A percentile compares a stretch with the other conserved stretches of the same genome.
These are phyloP conservation scores for Vitrella brassicaformis DNA, from an alignment of 73 alveolate species.

Conservation along the genomic window DNA sequence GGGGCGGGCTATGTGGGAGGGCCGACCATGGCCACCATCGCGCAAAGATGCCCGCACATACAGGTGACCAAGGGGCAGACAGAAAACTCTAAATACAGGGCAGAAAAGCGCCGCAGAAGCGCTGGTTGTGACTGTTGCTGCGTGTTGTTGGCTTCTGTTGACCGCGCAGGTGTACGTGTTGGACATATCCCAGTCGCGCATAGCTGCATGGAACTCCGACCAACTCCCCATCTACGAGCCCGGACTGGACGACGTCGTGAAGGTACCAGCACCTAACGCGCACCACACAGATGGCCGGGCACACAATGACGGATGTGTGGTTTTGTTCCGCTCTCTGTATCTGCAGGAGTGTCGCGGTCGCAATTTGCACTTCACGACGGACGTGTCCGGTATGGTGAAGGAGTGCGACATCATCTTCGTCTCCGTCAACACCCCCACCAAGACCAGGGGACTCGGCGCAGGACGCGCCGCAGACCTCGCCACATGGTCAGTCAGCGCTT, in stretches of 20 bases:
- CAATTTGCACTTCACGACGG: constrained; percentile 64
- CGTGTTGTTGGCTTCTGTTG: background rate
- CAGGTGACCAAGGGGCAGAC: background rate
- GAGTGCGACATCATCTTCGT: constrained; percentile 52
- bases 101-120: background rate
- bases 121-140: background rate
- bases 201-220: constrained; percentile 52
- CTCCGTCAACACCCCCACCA: constrained; percentile 90
- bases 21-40: constrained; percentile 79
- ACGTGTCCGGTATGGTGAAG: constrained; percentile 44
- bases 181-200: constrained; percentile 61
- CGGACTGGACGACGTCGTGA: constrained; percentile 38
- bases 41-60: constrained; percentile 61
- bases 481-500: constrained; percentile 18
- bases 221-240: constrained; percentile 68
- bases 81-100: background rate
- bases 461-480: constrained; percentile 60
- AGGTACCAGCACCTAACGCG: background rate
- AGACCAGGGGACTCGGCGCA: constrained; percentile 53
- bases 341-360: constrained; percentile 38
- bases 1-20: constrained; percentile 98
- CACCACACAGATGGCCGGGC: too few relatives aligned
- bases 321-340: constrained; percentile 7
- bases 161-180: constrained; percentile 45
- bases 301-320: too few relatives aligned